Percentiles rank a stretch among this genome's conserved stretches.
phyloP scores from a whole-genome alignment of 2,329 filamentous ascomycete species.

The Fusarium sp. region DNA sequence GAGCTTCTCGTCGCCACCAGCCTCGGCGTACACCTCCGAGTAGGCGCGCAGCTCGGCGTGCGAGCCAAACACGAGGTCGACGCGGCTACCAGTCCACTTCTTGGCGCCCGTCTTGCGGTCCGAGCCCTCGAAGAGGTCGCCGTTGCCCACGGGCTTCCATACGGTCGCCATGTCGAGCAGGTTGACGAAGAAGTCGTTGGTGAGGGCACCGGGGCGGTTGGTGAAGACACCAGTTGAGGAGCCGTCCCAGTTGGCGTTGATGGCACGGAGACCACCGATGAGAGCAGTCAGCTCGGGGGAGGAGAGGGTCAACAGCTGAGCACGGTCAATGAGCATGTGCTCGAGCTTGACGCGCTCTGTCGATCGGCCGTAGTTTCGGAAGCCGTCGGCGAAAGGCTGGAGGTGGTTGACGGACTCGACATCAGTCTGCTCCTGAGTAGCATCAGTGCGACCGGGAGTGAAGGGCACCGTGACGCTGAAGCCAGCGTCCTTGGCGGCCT shows the following conservation, averaged over 20 bases:
- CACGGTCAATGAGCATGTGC: conserved; percentile 80
- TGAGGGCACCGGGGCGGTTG: conserved; percentile 76
- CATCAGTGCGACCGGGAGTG: conserved; percentile 80
- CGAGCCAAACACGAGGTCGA: conserved; percentile 79
- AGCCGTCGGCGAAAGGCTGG: conserved; percentile 79
- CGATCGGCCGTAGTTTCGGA: conserved; percentile 83
- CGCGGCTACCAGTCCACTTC: conserved; percentile 80
- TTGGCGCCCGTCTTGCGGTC: conserved; percentile 78
- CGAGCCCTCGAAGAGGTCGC: conserved; percentile 74
- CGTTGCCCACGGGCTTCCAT: conserved; percentile 67
- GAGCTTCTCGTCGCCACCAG: conserved; percentile 74
- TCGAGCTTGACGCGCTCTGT: conserved; percentile 75
- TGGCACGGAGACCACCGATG: conserved; percentile 79
- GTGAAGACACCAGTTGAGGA: conserved; percentile 78
- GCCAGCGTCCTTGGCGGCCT: conserved; percentile 72
- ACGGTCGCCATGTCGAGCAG: conserved; percentile 77
- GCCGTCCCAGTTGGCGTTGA: conserved; percentile 81
- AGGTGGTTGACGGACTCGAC: conserved; percentile 74
- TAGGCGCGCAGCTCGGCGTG: conserved; percentile 81
- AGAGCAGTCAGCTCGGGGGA: conserved; percentile 80
- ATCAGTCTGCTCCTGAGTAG: conserved; percentile 81
- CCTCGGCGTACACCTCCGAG: conserved; percentile 77
- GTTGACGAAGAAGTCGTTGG: conserved; percentile 88
- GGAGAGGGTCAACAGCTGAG: conserved; percentile 79
- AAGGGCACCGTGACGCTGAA: conserved; percentile 75